Base-by-base conservation (phyloP, 2,329 filamentous ascomycete species). In the Scedosporium minutisporum region DNA sequence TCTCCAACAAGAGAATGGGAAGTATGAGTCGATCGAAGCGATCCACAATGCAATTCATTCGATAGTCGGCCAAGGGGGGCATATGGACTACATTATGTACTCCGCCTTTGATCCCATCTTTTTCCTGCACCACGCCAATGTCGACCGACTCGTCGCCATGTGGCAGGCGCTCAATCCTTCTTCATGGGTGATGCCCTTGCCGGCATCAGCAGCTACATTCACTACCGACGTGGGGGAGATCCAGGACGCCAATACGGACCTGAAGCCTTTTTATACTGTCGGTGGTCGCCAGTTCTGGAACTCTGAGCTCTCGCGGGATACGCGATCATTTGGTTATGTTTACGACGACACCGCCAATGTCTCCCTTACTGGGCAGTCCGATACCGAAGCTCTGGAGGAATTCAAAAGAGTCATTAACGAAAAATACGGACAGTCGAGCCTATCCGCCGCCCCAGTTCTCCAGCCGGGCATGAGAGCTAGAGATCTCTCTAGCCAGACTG, bases 51-150 rank as follows among this genome's bases (percentile, higher is more conserved):
- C 80, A 10, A 78, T 89, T 46, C 86, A 89, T 66, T 80, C 80
- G 38, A 77, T 82, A 58, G 78, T 81, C 3, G 89, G 82, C 38
- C 78, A 74, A 64, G 79, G 80, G 42, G 87, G 88, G 1, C 88
- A 91, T 68, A 88, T 89, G 83, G 84, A 82, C 51, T 88, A 84
- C 71, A 84, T 87, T 38, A 84, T 86, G 18, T 88, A 88, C 67
- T 89, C 90, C 1, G 83, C 88, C 0, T 96, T 91, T 70, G 91
- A 96, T 69, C 90, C 90, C 0, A 76, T 90, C 12, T 93, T 93
- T 73, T 90, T 88, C 74, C 75, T 93, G 7, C 89, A 93, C 68
- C 90, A 93, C 68, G 77, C 80, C 65, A 92, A 89, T 73, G 82
- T 91, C 6, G 91, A 96, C 69, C 84, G 91, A 2, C 73, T 90